These are phyloP conservation scores for Shiraia bambusicola DNA, from an alignment of 2,329 filamentous ascomycete genomes.

Conservation along the genomic window DNA sequence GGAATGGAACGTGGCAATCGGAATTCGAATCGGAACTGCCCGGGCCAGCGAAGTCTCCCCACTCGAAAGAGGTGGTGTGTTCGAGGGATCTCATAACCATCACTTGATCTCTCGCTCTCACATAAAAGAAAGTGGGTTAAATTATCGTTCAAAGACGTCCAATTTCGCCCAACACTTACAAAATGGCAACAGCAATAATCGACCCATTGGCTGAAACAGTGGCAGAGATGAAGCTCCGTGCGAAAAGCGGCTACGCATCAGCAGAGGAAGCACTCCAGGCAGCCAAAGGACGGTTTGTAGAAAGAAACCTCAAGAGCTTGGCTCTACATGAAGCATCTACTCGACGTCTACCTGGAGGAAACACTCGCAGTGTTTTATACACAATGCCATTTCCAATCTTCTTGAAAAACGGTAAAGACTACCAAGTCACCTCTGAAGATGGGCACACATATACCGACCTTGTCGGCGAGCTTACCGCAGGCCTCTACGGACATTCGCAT, in stretches of 20 bases:
- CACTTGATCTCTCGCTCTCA: too few species aligned
- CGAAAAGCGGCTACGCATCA: constrained; percentile 11
- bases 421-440: constrained; percentile 35
- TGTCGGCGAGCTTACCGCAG: constrained; percentile 31
- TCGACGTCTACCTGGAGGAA: constrained; percentile 41
- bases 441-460: constrained; percentile 33
- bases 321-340: constrained; percentile 33
- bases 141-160: too few species aligned
- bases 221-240: constrained; percentile 9
- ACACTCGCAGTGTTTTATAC: constrained; percentile 42
- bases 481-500: constrained; percentile 35
- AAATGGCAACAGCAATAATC: constrained; percentile 13
- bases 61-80: too few species aligned
- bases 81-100: too few species aligned
- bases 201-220: constrained; percentile 1
- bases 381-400: constrained; percentile 43
- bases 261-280: constrained; percentile 18
- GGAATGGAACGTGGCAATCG: too few species aligned
- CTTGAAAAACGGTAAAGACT: constrained; percentile 30
- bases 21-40: too few species aligned
- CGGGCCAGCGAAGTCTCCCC: too few species aligned
- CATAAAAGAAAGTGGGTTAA: too few species aligned
- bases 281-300: constrained; percentile 18
- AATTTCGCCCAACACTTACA: neutral
- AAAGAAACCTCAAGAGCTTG: constrained; percentile 23